Base-by-base conservation (phyloP, 805 yeast genomes). In the Kuraishia ogatae region DNA sequence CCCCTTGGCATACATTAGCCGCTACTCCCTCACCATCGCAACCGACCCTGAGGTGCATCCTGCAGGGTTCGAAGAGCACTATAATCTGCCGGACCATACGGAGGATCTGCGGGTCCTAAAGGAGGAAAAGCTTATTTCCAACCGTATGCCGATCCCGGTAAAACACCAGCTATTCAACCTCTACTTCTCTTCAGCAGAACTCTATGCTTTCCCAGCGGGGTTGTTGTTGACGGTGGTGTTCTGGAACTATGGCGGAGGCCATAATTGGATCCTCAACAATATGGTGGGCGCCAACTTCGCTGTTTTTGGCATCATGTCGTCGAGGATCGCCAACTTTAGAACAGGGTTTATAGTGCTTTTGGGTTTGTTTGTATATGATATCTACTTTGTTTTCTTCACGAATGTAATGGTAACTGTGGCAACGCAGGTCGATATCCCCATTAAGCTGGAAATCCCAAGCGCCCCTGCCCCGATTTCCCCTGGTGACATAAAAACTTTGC, bases 341-440 rank as follows among this genome's bases (percentile, higher is more conserved):
- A 68, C 77, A 1, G 84, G 80, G 2, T 61, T 71, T 17, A 58
- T 79, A 11, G 62, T 83, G 39, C 67, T 85, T 23, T 56, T 60
- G 2, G 78, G 78, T 1, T 73, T 85, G 49, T 83, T 84, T 60
- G 59, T 79, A 48, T 85, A 85, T 64, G 91, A 85, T 63, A 73
- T 83, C 48, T 83, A 77, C 64, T 85, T 85, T 68, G 91, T 85
- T 1, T 86, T 84, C 66, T 80, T 77, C 3, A 76, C 87, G 0
- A 74, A 77, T 39, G 71, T 83, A 4, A 85, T 85, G 91, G 71
- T 75, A 46, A 72, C 80, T 1, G 90, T 84, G 20, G 90, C 89
- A 6, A 73, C 76, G 1, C 63, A 64, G 6, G 60, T 84, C 22
- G 79, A 81, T 2, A 70, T 80, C n/a, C 90, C 90, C 0, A 71